Evolutionary conservation across 495 filamentous ascomycete species (phyloP).

Genomic region (Gamarada debralockiae): DNA sequence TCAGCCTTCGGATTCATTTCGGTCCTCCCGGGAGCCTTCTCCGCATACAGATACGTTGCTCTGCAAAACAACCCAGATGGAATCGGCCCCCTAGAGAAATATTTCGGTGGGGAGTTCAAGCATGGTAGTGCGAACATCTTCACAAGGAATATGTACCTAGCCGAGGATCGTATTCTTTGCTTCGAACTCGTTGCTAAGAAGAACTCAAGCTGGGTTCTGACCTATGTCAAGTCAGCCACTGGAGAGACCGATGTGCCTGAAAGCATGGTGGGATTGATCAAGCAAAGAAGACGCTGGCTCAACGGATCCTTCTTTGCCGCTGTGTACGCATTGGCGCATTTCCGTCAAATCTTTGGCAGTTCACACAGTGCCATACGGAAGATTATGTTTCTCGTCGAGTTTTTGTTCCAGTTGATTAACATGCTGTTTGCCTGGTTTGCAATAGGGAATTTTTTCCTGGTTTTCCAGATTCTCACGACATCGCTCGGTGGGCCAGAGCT

Average conservation of each 20-base stretch:
- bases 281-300: constrained; percentile 94
- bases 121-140: constrained; percentile 98
- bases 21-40: constrained; percentile 96
- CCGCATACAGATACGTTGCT: constrained; percentile 90
- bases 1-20: constrained; percentile 98
- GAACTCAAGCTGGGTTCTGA: constrained; percentile 93
- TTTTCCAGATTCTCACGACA: constrained; percentile 93
- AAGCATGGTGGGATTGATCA: constrained; percentile 91
- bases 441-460: constrained; percentile 98
- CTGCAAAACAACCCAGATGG: constrained; percentile 95
- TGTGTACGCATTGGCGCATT: constrained; percentile 90
- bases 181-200: constrained; percentile 98
- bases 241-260: constrained; percentile 98
- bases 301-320: constrained; percentile 99
- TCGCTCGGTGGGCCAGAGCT: constrained; percentile 67
- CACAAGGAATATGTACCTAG: constrained; percentile 99
- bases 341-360: constrained; percentile 89
- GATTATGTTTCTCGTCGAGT: constrained; percentile 85
- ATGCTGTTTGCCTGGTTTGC: constrained; percentile 99
- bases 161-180: constrained; percentile 98
- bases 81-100: constrained; percentile 89
- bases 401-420: constrained; percentile 87
- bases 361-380: constrained; percentile 86
- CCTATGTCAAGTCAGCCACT: constrained; percentile 95
- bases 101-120: constrained; percentile 96